These are phyloP conservation scores for Vachellia collinsii DNA, from an alignment of 306 rosid species.

Conservation along the genomic window DNA sequence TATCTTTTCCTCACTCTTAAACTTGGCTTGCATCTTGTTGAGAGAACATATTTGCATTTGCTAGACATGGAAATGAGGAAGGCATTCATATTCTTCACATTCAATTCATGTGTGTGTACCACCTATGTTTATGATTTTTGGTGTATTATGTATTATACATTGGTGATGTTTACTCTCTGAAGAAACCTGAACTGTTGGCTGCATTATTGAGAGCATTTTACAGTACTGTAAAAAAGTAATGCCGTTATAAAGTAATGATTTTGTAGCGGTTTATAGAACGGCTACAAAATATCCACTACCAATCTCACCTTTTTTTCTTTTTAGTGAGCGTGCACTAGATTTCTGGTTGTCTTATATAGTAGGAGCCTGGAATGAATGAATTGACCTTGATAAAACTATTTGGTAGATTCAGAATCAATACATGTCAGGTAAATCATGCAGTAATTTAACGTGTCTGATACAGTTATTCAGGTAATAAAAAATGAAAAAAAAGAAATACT, in stretches of 20 bases:
- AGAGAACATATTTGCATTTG: no score
- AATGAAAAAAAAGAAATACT: background rate
- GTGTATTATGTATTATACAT: constrained; percentile 31
- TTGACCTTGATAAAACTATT: constrained; percentile 37
- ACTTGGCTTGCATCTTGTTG: no score
- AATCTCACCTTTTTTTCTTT: no score
- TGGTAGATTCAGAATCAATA: constrained; percentile 62
- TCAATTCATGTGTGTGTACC: no score
- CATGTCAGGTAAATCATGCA: constrained; percentile 63
- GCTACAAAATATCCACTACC: no score
- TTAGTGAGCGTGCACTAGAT: no score
- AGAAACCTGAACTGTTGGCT: constrained; percentile 65
- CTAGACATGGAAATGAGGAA: no score
- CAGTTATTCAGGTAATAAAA: constrained; percentile 7
- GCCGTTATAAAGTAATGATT: no score
- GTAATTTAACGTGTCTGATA: constrained; percentile 18
- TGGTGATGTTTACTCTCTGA: constrained; percentile 90
- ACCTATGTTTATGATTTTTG: constrained; percentile 12
- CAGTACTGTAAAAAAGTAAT: no score
- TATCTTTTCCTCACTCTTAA: no score
- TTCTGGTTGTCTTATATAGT: constrained; percentile 73
- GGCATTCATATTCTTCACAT: no score
- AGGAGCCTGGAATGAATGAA: constrained; percentile 54
- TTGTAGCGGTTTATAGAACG: no score
- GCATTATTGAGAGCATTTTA: constrained; percentile 81